Evolutionary conservation across 352 stramenopile genomes (phyloP).

Genomic region (Pythium aquatile): DNA sequence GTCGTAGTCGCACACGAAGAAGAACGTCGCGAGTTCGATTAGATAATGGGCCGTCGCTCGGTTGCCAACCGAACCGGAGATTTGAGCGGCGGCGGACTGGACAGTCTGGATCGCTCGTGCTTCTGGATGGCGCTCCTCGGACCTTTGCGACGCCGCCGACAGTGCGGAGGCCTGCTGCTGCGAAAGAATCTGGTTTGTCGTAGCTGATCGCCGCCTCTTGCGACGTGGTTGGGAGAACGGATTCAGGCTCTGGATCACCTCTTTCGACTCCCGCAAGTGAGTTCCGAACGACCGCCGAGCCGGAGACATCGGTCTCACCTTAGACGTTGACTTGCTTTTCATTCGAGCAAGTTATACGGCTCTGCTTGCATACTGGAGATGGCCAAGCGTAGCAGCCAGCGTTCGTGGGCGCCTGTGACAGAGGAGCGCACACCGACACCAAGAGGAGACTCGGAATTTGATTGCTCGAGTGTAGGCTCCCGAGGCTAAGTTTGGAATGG

Average conservation of each 20-base stretch:
- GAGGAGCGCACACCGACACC: too few relatives aligned
- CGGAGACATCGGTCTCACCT: background rate
- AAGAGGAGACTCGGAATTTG: too few relatives aligned
- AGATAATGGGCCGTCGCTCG: constrained; percentile 15
- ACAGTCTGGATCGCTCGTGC: background rate
- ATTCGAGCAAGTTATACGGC: background rate
- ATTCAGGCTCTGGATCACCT: background rate
- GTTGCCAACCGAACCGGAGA: background rate
- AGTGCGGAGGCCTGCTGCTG: background rate
- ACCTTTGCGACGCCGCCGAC: constrained; percentile 2
- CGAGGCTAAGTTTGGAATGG: too few relatives aligned
- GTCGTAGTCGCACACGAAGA: constrained; percentile 18
- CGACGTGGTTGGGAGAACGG: constrained; percentile 9
- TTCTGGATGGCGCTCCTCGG: background rate
- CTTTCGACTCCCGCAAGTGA: background rate
- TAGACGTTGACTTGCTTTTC: background rate
- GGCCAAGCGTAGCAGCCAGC: background rate
- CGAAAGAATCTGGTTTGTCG: constrained; percentile 9
- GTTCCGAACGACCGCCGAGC: background rate
- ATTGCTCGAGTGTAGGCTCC: too few relatives aligned
- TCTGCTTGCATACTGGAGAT: background rate
- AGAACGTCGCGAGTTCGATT: constrained; percentile 11
- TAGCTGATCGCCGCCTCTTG: constrained; percentile 8
- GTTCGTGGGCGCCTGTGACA: constrained; percentile 14
- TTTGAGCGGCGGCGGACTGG: background rate